Percentiles rank a stretch among this genome's conserved stretches.
Evolutionary conservation across 768 basidiomycete species (phyloP).

Genomic region (Russula emetica): DNA sequence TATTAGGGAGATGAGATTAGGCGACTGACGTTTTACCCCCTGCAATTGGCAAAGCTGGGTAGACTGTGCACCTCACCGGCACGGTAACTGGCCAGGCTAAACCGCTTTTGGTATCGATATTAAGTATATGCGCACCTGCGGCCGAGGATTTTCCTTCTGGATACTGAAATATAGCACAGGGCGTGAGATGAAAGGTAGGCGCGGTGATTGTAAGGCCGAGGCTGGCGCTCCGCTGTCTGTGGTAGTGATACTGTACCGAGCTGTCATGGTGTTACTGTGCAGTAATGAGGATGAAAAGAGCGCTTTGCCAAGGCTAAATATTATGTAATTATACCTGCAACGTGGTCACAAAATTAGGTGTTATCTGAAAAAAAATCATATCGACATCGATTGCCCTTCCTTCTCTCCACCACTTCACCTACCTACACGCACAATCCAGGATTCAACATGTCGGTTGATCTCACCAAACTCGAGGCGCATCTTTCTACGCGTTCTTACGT

Average conservation of each 20-base stretch:
- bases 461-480: slow-evolving; percentile 76
- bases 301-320: background rate
- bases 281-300: background rate
- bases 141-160: background rate
- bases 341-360: background rate
- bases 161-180: background rate
- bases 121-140: background rate
- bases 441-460: slow-evolving; percentile 56
- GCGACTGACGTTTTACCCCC: background rate
- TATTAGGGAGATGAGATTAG: background rate
- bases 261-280: background rate
- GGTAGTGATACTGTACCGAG: background rate
- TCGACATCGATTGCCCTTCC: slow-evolving; percentile 8
- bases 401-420: background rate
- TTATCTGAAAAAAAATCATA: background rate
- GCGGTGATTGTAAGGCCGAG: background rate
- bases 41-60: background rate
- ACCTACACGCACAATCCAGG: background rate
- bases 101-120: background rate
- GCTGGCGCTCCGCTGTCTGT: slow-evolving; percentile 2
- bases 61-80: background rate
- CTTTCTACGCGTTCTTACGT: slow-evolving; percentile 84
- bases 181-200: background rate
- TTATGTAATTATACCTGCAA: background rate
- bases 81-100: background rate